Base-by-base conservation (phyloP, 768 basidiomycete genomes). In the Boletus rubroflammeus region DNA sequence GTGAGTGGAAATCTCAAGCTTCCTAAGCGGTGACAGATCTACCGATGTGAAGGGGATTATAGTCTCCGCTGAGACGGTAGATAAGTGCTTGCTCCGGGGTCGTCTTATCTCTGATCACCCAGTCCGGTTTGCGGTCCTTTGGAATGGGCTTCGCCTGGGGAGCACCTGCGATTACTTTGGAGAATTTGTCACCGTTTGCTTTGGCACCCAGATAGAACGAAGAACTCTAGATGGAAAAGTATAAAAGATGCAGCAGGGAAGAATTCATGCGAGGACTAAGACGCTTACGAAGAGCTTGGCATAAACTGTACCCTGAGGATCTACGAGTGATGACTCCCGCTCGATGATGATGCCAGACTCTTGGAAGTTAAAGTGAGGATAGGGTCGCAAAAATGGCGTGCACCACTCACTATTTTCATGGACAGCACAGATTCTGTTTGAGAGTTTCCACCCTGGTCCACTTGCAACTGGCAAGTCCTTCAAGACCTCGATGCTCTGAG, bases 11-110 rank as follows among this genome's bases (percentile, higher is more conserved):
- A 21, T 13, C 6, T 17, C 19, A 11, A 50, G 4, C 44, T 23
- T 38, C 15, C 31, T 28, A 25, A 36, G 42, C 10, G 26, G 25
- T 23, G 40, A 42, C 13, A 28, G 23, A 54, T 75, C 14, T 49
- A 86, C 85, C 86, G 47, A 87, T 82, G 66, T 90, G 88, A 3
- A 90, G 76, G 6, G 88, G 85, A 67, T 90, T 89, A 67, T 88
- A 90, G 66, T 90, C 88, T 10, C 88, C 88, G 39, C 83, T 86
- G 17, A 90, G 78, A 21, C 88, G 82, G 75, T 85, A 90, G 49
- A 85, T 57, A 44, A 85, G 67, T 1, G 88, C 88, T 67, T 89
- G 87, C 50, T 85, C 83, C 5, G 79, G 74, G 2, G 80, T 78
- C 0, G 84, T 85, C 66, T 82, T 75, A 45, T 90, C 86, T 40